Percentiles rank a stretch among this genome's conserved stretches.
Evolutionary conservation across 129 eudicot genomes (phyloP).

Genomic region (Kitagawia praeruptora): DNA sequence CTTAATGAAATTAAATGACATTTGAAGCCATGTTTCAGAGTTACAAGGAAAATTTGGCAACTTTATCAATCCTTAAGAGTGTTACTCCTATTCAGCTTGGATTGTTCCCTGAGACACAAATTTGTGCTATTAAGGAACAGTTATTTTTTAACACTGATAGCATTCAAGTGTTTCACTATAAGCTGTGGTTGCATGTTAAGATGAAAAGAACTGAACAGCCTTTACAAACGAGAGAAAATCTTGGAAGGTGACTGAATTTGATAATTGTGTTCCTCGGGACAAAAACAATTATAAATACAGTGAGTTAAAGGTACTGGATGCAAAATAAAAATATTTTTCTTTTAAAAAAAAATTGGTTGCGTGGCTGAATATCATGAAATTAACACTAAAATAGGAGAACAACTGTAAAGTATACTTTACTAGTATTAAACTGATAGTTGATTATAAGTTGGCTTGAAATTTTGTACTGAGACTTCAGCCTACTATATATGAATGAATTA

Average conservation of each 20-base stretch:
- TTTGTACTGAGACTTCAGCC: no score
- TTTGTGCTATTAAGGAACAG: background rate
- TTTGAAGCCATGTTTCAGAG: background rate
- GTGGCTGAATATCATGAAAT: background rate
- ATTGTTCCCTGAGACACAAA: background rate
- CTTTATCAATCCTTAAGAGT: background rate
- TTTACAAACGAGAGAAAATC: background rate
- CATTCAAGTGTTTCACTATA: background rate
- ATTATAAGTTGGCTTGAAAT: no score
- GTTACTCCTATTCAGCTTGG: background rate
- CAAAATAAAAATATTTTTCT: background rate
- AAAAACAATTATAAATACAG: background rate
- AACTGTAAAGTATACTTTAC: no score
- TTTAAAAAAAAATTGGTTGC: background rate
- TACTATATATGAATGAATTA: background rate
- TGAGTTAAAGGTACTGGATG: background rate
- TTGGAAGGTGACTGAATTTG: background rate
- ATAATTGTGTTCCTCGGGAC: background rate
- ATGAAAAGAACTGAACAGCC: background rate
- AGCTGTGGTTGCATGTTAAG: background rate
- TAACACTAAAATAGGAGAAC: no score
- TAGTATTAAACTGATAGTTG: background rate
- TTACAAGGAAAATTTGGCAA: background rate
- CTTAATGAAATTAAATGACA: background rate
- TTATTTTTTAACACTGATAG: background rate